phyloP scores from a whole-genome alignment of 2,329 filamentous ascomycete species.

The Teratosphaeria pseudoeucalypti region DNA sequence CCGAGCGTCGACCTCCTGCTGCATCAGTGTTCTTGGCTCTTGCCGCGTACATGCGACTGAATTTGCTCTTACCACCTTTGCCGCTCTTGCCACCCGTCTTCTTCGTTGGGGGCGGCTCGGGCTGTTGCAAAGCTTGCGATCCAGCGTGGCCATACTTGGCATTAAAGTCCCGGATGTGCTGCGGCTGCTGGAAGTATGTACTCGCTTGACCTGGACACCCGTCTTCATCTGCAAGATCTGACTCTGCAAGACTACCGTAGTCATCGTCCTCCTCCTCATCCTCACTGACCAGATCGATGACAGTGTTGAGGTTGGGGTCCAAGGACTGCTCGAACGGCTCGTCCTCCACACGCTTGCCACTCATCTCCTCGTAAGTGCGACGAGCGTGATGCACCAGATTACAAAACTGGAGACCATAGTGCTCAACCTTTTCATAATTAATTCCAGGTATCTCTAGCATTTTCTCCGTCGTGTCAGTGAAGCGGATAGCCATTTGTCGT shows the following conservation, averaged over 20 bases:
- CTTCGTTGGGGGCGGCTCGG: background rate
- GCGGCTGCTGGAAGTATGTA: constrained; percentile 15
- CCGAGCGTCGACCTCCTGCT: background rate
- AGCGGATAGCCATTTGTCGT: constrained; percentile 61
- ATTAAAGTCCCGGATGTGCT: constrained; percentile 13
- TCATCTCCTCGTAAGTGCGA: constrained; percentile 30
- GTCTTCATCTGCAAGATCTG: constrained; percentile 31
- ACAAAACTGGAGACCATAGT: constrained; percentile 52
- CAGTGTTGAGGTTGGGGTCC: constrained; percentile 41
- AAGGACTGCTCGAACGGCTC: constrained; percentile 28
- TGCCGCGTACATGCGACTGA: background rate
- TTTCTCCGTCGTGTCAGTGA: constrained; percentile 50
- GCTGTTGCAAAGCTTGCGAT: constrained; percentile 5
- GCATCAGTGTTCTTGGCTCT: background rate
- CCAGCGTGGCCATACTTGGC: constrained; percentile 10
- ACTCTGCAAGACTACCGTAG: constrained; percentile 35
- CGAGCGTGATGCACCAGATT: constrained; percentile 41
- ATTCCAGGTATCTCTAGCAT: constrained; percentile 58
- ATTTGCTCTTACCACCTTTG: background rate
- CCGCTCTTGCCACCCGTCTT: background rate
- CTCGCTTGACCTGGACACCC: constrained; percentile 14
- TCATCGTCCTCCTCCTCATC: constrained; percentile 32
- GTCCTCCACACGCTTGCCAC: constrained; percentile 35
- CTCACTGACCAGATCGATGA: constrained; percentile 38
- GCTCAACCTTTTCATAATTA: constrained; percentile 49